Base-by-base conservation (phyloP, 2,329 filamentous ascomycete species). In the Colletotrichum godetiae region DNA sequence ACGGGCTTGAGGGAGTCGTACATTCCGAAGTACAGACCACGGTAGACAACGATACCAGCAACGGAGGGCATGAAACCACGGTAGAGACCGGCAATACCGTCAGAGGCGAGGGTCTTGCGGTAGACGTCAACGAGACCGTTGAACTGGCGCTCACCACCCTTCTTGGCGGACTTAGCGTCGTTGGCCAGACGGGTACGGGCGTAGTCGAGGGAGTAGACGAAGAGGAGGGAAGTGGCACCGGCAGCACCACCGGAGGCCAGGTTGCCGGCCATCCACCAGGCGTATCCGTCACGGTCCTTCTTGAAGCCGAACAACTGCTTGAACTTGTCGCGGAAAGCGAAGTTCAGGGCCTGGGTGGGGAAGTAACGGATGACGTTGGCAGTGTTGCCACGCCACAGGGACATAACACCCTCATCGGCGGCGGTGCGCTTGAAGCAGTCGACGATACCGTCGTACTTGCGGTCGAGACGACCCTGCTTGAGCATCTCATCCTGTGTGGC, bases 301-400 rank as follows among this genome's bases (percentile, higher is more conserved):
- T 98, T 99, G 95, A 95, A 99, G 86, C 95, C 94, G 93, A 99
- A 99, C 95, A 99, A 97, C 85, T 93, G 91, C 95, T 99, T 99
- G 95, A 98, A 99, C 93, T 97, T 98, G 89, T 99, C 97, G 88
- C 97, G 97, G 97, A 99, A 99, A 86, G 97, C 97, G 86, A 99
- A 99, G 95, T 99, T 99, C 87, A 99, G 91, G 83, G 97, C 97
- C 92, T 99, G 97, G 87, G 97, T 99, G 81, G 97, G 97, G 95
- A 99, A 99, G 92, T 99, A 99, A 94, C 97, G 97, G 92, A 99
- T 98, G 88, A 99, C 97, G 93, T 99, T 99, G 95, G 97, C 97
- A 86, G 97, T 99, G 95, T 99, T 99, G 89, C 97, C 97, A 92
- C 97, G 93, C 97, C 97, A 99, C 83, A 99, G 92, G 78, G 96